Evolutionary conservation across 2,329 filamentous ascomycete species (phyloP).

Genomic region (Stagonosporopsis vannaccii): DNA sequence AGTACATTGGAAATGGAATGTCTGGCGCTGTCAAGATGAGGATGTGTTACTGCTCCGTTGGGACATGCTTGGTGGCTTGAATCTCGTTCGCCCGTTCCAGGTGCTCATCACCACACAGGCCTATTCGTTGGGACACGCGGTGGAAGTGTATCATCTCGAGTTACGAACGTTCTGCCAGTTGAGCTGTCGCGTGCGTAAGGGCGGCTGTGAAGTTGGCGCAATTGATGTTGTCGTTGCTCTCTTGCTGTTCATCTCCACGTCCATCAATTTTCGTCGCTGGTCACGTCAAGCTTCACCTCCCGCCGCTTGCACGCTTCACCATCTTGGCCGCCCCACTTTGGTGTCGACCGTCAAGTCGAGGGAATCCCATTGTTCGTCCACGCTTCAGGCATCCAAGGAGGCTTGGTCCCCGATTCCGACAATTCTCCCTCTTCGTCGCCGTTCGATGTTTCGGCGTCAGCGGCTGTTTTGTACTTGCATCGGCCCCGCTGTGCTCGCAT

Average conservation of each 20-base stretch:
- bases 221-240: neutral
- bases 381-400: neutral
- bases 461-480: neutral
- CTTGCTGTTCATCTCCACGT: neutral
- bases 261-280: neutral
- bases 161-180: no score
- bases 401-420: neutral
- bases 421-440: neutral
- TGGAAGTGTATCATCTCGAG: neutral
- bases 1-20: no score
- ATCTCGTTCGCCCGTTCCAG: no score
- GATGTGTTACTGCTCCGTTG: neutral
- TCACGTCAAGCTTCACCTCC: slow-evolving; percentile 10
- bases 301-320: neutral
- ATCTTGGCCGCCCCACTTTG: slow-evolving; percentile 2
- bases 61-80: neutral
- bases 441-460: neutral
- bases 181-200: no score
- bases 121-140: neutral
- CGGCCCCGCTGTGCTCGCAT: neutral
- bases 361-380: no score
- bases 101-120: neutral
- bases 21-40: no score
- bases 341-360: neutral
- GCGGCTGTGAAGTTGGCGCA: neutral